Base-by-base conservation (phyloP, 495 filamentous ascomycete genomes). In the Talaromyces trachyspermus region DNA sequence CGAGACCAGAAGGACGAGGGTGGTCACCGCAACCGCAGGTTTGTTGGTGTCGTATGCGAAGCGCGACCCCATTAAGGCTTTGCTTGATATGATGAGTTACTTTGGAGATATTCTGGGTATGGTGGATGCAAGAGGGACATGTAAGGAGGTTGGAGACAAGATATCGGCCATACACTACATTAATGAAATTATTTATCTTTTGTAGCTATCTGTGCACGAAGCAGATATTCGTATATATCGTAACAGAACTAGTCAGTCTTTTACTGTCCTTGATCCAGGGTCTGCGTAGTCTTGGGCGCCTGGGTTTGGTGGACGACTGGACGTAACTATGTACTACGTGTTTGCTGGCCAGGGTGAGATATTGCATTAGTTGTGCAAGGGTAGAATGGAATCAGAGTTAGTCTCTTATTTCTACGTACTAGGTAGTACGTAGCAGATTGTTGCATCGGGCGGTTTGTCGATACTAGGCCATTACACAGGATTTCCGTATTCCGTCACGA, bases 21-120 rank as follows among this genome's bases (percentile, higher is more conserved):
- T 57, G 22, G 52, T 58, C 38, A 60, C 50, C 46, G 54, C 58
- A 47, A 62, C 59, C 12, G 48, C 59, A 6, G 61, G 57, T 26
- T 59, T 53, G 49, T 51, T 48, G 22, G 36, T 59, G 18, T 53
- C 49, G 17, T 46, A 40, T n/a, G 25, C 37, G 26, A 58, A 59
- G 46, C 53, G 51, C 15, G 35, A 38, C 35, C 9, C 35, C 35
- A 38, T 38, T 5, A n/a, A 38, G 35, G 35, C 35, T 38, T 38
- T 38, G 35, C 15, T 38, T 38, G 35, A 18, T 18, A 11, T 6
- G 15, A 38, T 6, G 27, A 30, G 35, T 38, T 6, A 38, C 5
- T 38, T 18, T 18, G 35, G 14, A 38, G 35, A 38, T 38, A 38
- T 38, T 38, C 10, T 38, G 6, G 10, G 35, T 12, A 38, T 38